These are phyloP conservation scores for Colletotrichum sp. DNA, from an alignment of 2,329 filamentous ascomycete genomes.

Conservation along the genomic window DNA sequence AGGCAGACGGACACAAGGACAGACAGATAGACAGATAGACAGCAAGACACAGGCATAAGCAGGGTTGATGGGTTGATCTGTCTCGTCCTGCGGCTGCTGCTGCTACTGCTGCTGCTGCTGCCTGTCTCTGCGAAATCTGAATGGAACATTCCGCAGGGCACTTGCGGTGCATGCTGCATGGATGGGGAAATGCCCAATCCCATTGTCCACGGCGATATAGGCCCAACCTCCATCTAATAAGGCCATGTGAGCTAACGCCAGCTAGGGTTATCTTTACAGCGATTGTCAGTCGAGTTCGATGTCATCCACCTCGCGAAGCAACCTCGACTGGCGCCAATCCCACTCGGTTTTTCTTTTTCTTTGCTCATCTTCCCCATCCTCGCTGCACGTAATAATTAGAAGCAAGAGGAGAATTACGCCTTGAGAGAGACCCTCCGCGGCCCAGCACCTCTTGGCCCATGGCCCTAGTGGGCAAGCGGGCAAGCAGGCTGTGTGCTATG, in stretches of 20 bases:
- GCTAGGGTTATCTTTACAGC: background rate
- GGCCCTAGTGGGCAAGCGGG: background rate
- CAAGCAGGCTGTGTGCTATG: background rate
- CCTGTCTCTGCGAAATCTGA: background rate
- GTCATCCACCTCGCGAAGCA: constrained; percentile 1
- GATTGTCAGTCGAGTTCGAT: constrained; percentile 13
- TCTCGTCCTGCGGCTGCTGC: background rate
- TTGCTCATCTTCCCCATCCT: background rate
- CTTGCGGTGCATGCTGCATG: background rate
- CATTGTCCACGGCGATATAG: background rate
- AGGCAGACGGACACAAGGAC: background rate
- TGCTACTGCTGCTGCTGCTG: background rate
- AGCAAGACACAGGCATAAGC: background rate
- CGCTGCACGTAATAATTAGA: constrained; percentile 10
- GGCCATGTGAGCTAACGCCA: background rate
- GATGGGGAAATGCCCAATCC: background rate
- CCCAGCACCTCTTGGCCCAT: background rate
- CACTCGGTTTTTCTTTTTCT: constrained; percentile 3
- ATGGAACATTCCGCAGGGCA: background rate
- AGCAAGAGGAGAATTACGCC: background rate
- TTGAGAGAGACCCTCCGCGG: background rate
- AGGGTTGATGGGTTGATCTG: background rate
- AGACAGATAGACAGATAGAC: background rate
- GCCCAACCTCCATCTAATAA: background rate
- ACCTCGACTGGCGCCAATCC: background rate